Evolutionary conservation across 345 rosid genomes (phyloP).

Genomic region (Fremontodendron californicum): DNA sequence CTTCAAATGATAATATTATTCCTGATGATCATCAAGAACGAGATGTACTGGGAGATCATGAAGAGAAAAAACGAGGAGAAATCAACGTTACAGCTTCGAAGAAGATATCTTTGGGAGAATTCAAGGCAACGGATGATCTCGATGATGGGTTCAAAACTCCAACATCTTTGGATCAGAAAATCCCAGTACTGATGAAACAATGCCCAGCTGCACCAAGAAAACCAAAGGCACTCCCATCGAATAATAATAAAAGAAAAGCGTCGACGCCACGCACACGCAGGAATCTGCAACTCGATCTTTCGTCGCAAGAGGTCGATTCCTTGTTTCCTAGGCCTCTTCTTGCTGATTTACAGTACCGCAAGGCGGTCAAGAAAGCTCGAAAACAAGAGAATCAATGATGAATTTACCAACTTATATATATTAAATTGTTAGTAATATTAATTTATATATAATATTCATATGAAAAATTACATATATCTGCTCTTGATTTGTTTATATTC

Average conservation of each 20-base stretch:
- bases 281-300: slow-evolving; percentile 34
- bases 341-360: slow-evolving; percentile 31
- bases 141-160: slow-evolving; percentile 67
- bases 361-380: slow-evolving; percentile 68
- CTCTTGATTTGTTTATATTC: too few relatives aligned
- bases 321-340: slow-evolving; percentile 25
- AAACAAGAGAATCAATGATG: slow-evolving; percentile 14
- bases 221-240: neutral
- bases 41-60: neutral
- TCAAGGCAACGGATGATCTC: slow-evolving; percentile 10
- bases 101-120: neutral
- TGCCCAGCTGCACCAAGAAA: slow-evolving; percentile 64
- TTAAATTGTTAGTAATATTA: neutral
- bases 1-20: neutral
- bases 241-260: slow-evolving; percentile 37
- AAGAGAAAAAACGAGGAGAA: neutral
- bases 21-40: neutral
- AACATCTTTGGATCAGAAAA: slow-evolving; percentile 44
- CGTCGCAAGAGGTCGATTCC: slow-evolving; percentile 42
- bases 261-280: neutral
- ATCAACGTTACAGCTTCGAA: neutral
- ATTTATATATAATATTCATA: neutral
- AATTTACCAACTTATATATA: too few relatives aligned
- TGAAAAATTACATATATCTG: too few relatives aligned
- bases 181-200: slow-evolving; percentile 31